Percentiles rank a stretch among this genome's conserved stretches.
Evolutionary conservation across 73 alveolate species (phyloP).

Genomic region (Urostyla sp.): DNA sequence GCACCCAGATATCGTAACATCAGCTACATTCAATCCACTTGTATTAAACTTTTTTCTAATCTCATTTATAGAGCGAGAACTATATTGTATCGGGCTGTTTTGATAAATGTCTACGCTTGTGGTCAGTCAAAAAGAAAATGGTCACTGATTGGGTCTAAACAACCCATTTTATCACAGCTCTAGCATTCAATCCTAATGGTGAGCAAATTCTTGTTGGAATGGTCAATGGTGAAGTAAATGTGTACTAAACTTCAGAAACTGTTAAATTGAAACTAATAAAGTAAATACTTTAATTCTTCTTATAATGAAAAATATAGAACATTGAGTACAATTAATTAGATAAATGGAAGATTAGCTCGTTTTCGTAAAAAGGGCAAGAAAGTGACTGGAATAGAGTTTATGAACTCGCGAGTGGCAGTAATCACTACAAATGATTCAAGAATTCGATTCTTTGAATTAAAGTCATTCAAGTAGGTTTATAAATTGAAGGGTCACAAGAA

Average conservation of each 20-base stretch:
- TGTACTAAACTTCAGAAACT: too few species aligned
- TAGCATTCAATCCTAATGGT: conserved; percentile 78
- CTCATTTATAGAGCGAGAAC: conserved; percentile 63
- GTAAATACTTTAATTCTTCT: too few species aligned
- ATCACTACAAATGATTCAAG: conserved; percentile 88
- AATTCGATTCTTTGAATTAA: conserved; percentile 77
- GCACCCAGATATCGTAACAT: conserved; percentile 84
- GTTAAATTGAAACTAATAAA: too few species aligned
- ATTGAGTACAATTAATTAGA: neutral
- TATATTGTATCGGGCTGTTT: conserved; percentile 84
- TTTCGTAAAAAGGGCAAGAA: conserved; percentile 86
- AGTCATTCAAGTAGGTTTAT: conserved; percentile 56
- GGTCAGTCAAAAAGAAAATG: conserved; percentile 69
- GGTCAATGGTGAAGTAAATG: conserved; percentile 81
- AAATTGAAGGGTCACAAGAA: conserved; percentile 87
- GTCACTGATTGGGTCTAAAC: conserved; percentile 74
- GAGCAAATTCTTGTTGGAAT: conserved; percentile 79
- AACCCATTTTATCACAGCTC: conserved; percentile 73
- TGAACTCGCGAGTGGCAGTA: conserved; percentile 73
- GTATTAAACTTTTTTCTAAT: neutral
- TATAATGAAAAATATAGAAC: too few species aligned
- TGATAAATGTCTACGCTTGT: conserved; percentile 77
- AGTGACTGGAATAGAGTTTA: conserved; percentile 83
- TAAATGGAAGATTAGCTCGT: too few species aligned
- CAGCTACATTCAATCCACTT: conserved; percentile 73